Conservation (phyloP, 2,329 filamentous ascomycete genomes). For the Alternaria arborescens region DNA sequence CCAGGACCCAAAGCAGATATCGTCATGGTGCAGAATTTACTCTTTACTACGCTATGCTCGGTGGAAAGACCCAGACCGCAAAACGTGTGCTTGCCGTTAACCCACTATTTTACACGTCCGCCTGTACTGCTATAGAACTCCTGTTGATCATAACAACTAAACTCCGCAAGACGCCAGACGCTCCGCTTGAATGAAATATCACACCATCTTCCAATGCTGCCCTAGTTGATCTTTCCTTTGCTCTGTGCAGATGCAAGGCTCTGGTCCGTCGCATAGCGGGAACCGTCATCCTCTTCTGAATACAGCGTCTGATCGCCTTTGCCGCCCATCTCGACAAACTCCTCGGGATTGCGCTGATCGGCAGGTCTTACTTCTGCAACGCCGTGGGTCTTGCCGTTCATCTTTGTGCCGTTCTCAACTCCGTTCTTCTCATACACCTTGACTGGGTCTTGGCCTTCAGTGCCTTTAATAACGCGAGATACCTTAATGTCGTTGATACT, state of each 20-base stretch:
- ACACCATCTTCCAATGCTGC: neutral
- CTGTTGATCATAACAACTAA: conserved; percentile 22
- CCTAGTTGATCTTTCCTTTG: conserved; percentile 6
- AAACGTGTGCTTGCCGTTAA: neutral
- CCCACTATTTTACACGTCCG: conserved; percentile 26
- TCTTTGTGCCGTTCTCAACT: conserved; percentile 30
- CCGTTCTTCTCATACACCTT: conserved; percentile 54
- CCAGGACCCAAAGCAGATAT: neutral
- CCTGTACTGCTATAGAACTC: conserved; percentile 12
- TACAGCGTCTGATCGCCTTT: conserved; percentile 84
- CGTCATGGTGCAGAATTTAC: neutral
- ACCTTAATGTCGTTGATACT: conserved; percentile 79
- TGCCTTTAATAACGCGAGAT: conserved; percentile 65
- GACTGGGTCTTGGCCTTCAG: conserved; percentile 58
- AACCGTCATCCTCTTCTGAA: conserved; percentile 64
- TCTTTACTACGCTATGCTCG: conserved; percentile 12
- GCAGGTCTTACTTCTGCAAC: conserved; percentile 71
- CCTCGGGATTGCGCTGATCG: conserved; percentile 71
- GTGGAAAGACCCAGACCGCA: neutral
- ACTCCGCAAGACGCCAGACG: conserved; percentile 6
- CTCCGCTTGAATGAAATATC: conserved; percentile 2
- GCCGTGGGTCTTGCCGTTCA: conserved; percentile 16
- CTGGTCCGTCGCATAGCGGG: conserved; percentile 45
- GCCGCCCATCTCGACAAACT: conserved; percentile 86
- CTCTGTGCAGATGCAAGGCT: conserved; percentile 17